Evolutionary conservation across 306 rosid genomes (phyloP).

Genomic region (Biancaea sappan): DNA sequence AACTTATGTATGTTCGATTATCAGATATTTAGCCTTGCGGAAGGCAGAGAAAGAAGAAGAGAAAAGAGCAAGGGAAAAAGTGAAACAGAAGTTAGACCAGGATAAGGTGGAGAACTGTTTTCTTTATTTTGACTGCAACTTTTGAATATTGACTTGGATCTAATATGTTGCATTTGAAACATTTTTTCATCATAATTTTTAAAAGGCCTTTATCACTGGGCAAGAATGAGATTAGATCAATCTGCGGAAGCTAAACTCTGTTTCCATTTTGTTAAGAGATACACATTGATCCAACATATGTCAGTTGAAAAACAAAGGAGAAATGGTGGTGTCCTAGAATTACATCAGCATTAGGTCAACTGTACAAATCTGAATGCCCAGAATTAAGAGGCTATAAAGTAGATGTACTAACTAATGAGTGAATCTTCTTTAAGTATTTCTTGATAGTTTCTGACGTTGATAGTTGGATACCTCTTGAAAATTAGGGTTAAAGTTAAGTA

Average conservation of each 20-base stretch:
- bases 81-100: slow-evolving; percentile 64
- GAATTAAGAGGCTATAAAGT: background rate
- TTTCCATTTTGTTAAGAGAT: background rate
- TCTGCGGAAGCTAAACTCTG: background rate
- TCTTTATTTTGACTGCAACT: background rate
- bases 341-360: background rate
- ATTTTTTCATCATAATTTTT: background rate
- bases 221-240: background rate
- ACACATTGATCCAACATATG: background rate
- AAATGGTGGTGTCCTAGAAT: background rate
- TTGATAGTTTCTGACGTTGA: background rate
- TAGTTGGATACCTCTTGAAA: no score
- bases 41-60: slow-evolving; percentile 78
- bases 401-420: background rate
- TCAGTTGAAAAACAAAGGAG: background rate
- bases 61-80: slow-evolving; percentile 66
- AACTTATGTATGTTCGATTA: background rate
- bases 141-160: slow-evolving; percentile 1
- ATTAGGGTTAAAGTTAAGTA: no score
- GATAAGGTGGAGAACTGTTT: slow-evolving; percentile 67
- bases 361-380: background rate
- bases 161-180: background rate
- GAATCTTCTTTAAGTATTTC: background rate
- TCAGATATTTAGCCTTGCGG: slow-evolving; percentile 50
- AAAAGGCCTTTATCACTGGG: background rate